phyloP scores from a whole-genome alignment of 2,329 filamentous ascomycete species.

The Gnomoniopsis smithogilvyi region DNA sequence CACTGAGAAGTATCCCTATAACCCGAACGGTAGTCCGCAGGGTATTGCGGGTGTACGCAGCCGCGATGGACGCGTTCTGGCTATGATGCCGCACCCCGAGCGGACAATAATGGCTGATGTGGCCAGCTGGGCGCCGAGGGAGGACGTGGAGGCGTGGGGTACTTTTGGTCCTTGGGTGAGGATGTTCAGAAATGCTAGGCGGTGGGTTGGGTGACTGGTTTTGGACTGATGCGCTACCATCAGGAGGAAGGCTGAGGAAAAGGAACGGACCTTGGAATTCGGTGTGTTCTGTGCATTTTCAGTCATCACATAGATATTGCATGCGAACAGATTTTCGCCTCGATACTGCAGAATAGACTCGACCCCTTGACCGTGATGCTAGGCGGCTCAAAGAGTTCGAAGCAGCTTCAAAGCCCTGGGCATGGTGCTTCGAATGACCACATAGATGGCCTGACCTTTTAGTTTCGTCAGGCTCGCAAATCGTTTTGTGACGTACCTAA shows the following conservation, averaged over 20 bases:
- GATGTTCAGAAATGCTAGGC: slow-evolving; percentile 82
- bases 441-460: no score
- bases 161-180: slow-evolving; percentile 82
- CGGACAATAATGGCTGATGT: slow-evolving; percentile 80
- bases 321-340: no score
- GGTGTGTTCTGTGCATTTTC: no score
- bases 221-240: not conserved
- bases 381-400: no score
- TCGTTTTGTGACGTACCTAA: no score
- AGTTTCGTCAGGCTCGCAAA: no score
- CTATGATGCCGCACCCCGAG: slow-evolving; percentile 93
- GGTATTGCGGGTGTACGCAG: slow-evolving; percentile 80
- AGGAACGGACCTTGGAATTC: not conserved
- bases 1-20: slow-evolving; percentile 83
- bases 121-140: slow-evolving; percentile 66
- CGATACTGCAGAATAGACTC: no score
- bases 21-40: slow-evolving; percentile 79
- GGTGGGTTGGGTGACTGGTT: slow-evolving; percentile 68
- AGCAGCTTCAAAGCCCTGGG: no score
- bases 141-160: slow-evolving; percentile 64
- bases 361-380: no score
- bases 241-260: not conserved
- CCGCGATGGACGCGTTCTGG: slow-evolving; percentile 74
- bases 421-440: no score
- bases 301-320: no score